Evolutionary conservation across 768 basidiomycete species (phyloP).

Genomic region (Boletus subcaerulescens): DNA sequence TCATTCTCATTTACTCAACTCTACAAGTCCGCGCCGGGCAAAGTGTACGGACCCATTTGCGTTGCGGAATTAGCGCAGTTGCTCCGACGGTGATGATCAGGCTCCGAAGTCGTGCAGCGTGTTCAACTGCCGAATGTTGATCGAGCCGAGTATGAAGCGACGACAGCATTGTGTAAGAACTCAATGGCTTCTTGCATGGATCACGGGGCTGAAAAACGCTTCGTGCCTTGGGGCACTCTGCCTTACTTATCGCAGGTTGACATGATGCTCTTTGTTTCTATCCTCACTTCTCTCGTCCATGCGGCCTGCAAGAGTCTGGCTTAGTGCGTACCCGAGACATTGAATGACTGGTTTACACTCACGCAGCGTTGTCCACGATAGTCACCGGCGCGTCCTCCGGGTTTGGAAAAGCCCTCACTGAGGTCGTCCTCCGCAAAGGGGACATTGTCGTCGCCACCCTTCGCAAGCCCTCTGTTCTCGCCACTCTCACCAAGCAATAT

Average conservation of each 20-base stretch:
- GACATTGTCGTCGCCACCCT: constrained; percentile 41
- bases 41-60: constrained; percentile 31
- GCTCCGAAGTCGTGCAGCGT: too few species aligned
- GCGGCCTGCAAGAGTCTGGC: constrained; percentile 3
- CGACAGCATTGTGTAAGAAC: too few species aligned
- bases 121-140: too few species aligned
- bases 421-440: constrained; percentile 32
- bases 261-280: neutral
- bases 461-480: constrained; percentile 34
- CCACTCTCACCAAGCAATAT: constrained; percentile 24
- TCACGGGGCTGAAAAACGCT: too few species aligned
- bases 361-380: neutral
- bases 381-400: constrained; percentile 35
- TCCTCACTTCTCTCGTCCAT: neutral
- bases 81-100: too few species aligned
- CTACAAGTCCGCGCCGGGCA: constrained; percentile 24
- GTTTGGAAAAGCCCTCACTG: constrained; percentile 33
- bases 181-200: too few species aligned
- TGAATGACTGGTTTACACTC: neutral
- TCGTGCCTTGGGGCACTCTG: too few species aligned
- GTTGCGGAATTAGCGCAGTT: constrained; percentile 26
- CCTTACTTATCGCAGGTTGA: too few species aligned
- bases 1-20: constrained; percentile 30
- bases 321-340: neutral
- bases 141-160: too few species aligned